Evolutionary conservation across 192 early-diverging fungal genomes (phyloP), one percentile per base, ranked within the genome.

Genomic region (Dimargaris verticillata): DNA sequence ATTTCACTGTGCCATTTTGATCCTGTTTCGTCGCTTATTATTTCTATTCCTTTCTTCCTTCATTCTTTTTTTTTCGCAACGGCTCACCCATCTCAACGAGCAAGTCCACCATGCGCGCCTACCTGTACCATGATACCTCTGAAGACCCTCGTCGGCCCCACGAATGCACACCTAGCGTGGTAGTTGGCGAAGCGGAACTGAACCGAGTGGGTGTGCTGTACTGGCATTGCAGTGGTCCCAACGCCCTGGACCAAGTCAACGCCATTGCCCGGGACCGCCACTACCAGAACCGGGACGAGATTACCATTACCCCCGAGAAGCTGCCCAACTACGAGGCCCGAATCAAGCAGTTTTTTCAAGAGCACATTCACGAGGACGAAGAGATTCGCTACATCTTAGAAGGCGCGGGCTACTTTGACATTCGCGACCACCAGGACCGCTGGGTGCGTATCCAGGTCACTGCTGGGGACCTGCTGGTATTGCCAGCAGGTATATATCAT

Each of bases 301-400:
- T 97, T 61, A 76, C 73, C 44, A 87, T 95, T 52, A 87, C 88
- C 55, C 83, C 80, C 44, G 79, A 82, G 18, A 81, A 74, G 53
- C 74, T 98, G 49, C 85, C 85, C 44, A 82, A 84, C 63, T 99
- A 95, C 69, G 93, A 96, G 54, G 83, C 79, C 29, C 95, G 92
- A 71, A 79, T 99, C 62, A 91, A 93, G 75, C 86, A 69, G 12
- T 97, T 97, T 64, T 95, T 89, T 68, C 76, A 80, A 28, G 94
- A 95, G 80, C 92, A 97, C 68, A 75, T 94, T 58, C 93, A 96
- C 70, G 92, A 93, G 61, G 94, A 95, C 63, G 95, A 99, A 76
- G 93, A 98, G 71, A 98, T 98, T 64, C 83, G 95, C 28, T 96
- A 74, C 66, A 83, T 95, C 55, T 60, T 90, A 44, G 91, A 87